A percentile compares a stretch with the other conserved stretches of the same genome.
Conservation (phyloP, 225 moss, liverwort and hornwort genomes). For the Neckera pumila region DNA sequence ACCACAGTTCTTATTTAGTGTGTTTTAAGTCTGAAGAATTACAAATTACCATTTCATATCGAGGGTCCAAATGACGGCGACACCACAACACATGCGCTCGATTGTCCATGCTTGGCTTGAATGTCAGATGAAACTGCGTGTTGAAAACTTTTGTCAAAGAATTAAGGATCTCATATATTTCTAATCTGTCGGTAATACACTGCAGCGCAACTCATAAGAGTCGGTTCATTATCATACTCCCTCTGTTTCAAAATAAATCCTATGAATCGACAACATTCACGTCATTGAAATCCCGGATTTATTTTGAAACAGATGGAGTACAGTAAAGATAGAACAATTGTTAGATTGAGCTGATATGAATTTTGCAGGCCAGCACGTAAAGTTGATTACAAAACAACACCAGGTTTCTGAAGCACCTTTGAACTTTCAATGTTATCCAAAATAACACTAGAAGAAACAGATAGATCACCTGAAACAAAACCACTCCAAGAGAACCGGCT, state of each 20-base stretch:
- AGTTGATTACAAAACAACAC: background rate
- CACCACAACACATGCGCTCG: constrained; percentile 74
- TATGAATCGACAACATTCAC: background rate
- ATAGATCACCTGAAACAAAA: constrained; percentile 63
- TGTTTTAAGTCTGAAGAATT: background rate
- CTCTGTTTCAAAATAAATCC: background rate
- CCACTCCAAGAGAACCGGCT: constrained; percentile 63
- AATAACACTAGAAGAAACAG: background rate
- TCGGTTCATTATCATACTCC: background rate
- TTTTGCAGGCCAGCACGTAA: background rate
- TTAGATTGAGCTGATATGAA: background rate
- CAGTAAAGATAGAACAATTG: background rate
- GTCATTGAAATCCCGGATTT: background rate
- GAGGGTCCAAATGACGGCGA: constrained; percentile 58
- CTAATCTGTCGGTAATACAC: background rate
- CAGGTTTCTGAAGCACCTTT: background rate
- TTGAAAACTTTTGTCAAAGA: background rate
- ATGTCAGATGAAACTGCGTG: constrained; percentile 76
- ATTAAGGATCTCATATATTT: background rate
- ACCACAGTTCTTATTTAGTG: background rate
- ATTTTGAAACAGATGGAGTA: background rate
- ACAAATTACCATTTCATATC: constrained; percentile 53
- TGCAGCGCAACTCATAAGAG: background rate
- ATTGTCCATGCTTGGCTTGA: constrained; percentile 64
- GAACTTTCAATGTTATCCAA: background rate